Base-by-base conservation (phyloP, 2,329 filamentous ascomycete species). In the Zymoseptoria pseudotritici region DNA sequence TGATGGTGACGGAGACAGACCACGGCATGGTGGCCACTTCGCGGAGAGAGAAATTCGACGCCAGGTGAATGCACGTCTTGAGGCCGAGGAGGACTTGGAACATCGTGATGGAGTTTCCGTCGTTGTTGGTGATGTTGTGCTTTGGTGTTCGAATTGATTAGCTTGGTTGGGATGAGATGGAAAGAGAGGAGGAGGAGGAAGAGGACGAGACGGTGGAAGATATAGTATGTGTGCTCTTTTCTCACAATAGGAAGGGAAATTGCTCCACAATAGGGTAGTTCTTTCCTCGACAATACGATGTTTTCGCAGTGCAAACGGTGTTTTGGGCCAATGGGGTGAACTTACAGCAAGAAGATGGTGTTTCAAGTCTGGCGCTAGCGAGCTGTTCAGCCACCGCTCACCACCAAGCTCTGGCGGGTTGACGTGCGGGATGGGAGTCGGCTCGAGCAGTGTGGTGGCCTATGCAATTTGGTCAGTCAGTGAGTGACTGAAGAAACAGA, bases 391-490 rank as follows among this genome's bases (percentile, higher is more conserved):
- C 58, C 58, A 60, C 24, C 54, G 50, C 19, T 60, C 58, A 19
- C 29, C 50, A 20, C 58, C 58, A 50, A 56, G 57, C 17, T 22
- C 17, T 22, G n/a, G 17, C 8, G 57, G 50, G 51, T 65, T 55
- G 24, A 55, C n/a, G 51, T 60, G 59, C 7, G 54, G 57, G 20
- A 57, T 51, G 5, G 36, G 17, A 29, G 57, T 22, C 9, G 59
- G 55, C 17, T 58, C 53, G 10, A 65, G 36, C 19, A 58, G 21
- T 54, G 65, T 63, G 1, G 60, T 61, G 31, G 56, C 61, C 61
- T 65, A 46, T 55, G 9, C 4, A 21, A 9, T 57, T 26, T 29
- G 46, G n/a, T 42, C 50, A 53, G 51, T 46, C 11, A 46, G 5
- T 46, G 36, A 46, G 13, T 13, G 5, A 17, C n/a, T 17, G 36